Evolutionary conservation across 305 asterid species (phyloP), one percentile per base, ranked within the genome.

Genomic region (Plantago rigida): DNA sequence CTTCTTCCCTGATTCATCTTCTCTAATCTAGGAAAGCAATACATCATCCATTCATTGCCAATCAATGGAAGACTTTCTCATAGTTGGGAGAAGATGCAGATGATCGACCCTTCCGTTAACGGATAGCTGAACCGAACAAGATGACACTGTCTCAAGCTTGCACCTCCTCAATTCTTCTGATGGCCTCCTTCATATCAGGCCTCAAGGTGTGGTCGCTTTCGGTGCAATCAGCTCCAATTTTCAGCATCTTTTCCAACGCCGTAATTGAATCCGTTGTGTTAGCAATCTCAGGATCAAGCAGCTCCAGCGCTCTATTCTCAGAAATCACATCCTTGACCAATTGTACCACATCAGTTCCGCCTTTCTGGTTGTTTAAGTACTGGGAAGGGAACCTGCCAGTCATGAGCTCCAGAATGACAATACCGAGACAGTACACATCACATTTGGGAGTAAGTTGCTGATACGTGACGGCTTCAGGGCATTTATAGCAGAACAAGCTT

Each of bases 381-480:
- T 91, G 98, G 0, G 89, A 71, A 0, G 98, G 98, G 64, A 82
- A 86, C 19, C 82, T 86, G 26, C 95, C 90, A 0, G 95, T 83
- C 51, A 92, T 67, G 64, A 81, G 48, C 55, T 92, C 96, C 0
- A 88, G 91, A 47, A 92, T 71, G 63, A 92, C 77, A 22, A 88
- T 60, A 3, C 99, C 99, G 0, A 88, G 82, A 34, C 94, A 88
- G 53, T 73, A 88, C 9, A 92, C 93, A 41, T 92, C 99, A 24
- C 86, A 76, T 60, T 83, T 86, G 0, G 86, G 89, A 12, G 88
- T 66, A 17, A 92, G 69, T 1, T 72, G 80, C 26, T 84, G 84
- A 26, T 77, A 47, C 4, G 72, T 67, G 2, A 68, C 49, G 11
- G 87, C 92, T 50, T 91, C 96, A 0, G 98, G 98, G 1, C 76